A percentile compares a stretch with the other conserved stretches of the same genome.
These are phyloP conservation scores for Haplosporangium gracile DNA, from an alignment of 192 early-diverging fungal species.

Conservation along the genomic window DNA sequence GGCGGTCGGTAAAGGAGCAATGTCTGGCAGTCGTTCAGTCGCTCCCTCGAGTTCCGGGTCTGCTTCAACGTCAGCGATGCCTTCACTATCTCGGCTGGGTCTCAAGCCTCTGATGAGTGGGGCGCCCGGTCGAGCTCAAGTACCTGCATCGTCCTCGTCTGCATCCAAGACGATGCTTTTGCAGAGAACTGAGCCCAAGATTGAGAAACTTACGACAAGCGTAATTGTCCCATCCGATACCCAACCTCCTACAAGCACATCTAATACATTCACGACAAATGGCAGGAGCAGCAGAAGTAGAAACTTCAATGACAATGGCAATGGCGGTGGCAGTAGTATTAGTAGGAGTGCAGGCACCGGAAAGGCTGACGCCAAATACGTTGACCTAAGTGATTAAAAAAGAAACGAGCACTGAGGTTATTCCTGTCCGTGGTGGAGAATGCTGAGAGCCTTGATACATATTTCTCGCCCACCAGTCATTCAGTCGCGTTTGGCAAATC, in stretches of 20 bases:
- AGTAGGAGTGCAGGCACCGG: neutral
- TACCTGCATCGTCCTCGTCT: neutral
- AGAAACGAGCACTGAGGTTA: neutral
- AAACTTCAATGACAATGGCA: neutral
- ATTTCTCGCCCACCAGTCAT: neutral
- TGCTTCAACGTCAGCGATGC: neutral
- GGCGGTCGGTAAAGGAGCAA: neutral
- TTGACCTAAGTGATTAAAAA: slow-evolving; percentile 35
- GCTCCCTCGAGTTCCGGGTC: neutral
- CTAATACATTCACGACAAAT: neutral
- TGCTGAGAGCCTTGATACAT: neutral
- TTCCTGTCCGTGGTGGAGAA: slow-evolving; percentile 1
- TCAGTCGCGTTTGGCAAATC: neutral
- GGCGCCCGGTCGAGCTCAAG: neutral
- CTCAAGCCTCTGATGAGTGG: neutral
- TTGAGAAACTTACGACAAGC: neutral
- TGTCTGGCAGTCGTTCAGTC: neutral
- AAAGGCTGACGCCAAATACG: neutral
- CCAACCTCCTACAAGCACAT: neutral
- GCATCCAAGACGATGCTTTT: neutral
- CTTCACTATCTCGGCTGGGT: neutral
- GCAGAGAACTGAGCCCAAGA: neutral
- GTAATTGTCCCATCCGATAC: slow-evolving; percentile 16
- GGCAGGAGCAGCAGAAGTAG: neutral
- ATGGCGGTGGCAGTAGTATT: neutral